A percentile compares a stretch with the other conserved stretches of the same genome.
Conservation (phyloP, 805 yeast species). For the Wickerhamiella allomyrinae region DNA sequence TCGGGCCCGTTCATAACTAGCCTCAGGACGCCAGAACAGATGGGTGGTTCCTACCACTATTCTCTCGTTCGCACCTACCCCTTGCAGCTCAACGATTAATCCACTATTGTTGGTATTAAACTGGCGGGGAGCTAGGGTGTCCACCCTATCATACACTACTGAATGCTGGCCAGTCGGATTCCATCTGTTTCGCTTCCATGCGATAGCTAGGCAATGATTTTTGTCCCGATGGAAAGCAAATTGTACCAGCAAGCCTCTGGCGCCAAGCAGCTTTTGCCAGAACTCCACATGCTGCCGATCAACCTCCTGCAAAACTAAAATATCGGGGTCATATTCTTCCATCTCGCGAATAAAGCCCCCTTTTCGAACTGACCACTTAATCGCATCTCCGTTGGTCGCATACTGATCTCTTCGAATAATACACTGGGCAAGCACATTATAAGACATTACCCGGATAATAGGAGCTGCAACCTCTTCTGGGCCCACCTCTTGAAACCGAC, state of each 20-base stretch:
- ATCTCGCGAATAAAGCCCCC: slow-evolving; percentile 52
- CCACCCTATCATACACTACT: slow-evolving; percentile 59
- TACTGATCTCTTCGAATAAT: slow-evolving; percentile 63
- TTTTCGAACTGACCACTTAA: slow-evolving; percentile 69
- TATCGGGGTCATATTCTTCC: slow-evolving; percentile 50
- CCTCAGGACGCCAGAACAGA: slow-evolving; percentile 91
- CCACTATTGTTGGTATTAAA: slow-evolving; percentile 63
- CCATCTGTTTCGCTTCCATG: no score
- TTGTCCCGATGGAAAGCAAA: no score
- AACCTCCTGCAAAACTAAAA: slow-evolving; percentile 75
- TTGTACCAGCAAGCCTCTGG: no score
- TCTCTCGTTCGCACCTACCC: slow-evolving; percentile 16
- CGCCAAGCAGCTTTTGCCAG: no score
- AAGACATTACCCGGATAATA: slow-evolving; percentile 47
- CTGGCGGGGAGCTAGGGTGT: slow-evolving; percentile 32
- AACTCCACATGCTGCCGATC: slow-evolving; percentile 47
- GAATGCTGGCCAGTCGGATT: no score
- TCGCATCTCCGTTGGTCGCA: slow-evolving; percentile 64
- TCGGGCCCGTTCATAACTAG: slow-evolving; percentile 78
- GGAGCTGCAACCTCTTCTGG: no score
- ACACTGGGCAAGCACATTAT: slow-evolving; percentile 75
- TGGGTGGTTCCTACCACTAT: slow-evolving; percentile 77
- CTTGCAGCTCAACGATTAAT: slow-evolving; percentile 28
- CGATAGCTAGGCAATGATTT: slow-evolving; percentile 75
- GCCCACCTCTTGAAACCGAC: background rate